Evolutionary conservation across 495 filamentous ascomycete species (phyloP), one percentile per base, ranked within the genome.

Genomic region (Gamarada debralockiae): DNA sequence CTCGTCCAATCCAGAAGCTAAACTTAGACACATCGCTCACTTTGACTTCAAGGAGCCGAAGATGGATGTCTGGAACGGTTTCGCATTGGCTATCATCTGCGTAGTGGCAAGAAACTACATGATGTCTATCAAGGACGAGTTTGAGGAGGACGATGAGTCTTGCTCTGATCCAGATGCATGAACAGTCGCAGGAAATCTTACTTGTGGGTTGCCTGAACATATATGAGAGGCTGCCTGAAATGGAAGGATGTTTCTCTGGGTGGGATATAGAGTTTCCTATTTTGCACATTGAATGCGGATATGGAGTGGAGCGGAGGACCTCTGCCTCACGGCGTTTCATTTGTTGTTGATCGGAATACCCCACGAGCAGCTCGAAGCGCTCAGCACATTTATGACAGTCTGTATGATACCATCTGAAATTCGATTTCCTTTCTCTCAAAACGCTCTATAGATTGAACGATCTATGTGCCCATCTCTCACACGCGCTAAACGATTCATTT

Each of bases 211-310:
- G 29, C 22, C 22, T 43, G 50, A 37, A 2, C 36, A 6, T 18
- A 6, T 7, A 39, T 13, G 36, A n/a, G 22, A 76, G 31, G 86
- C 86, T 58, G 84, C 89, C 15, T 79, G 96, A 8, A 69, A 81
- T 18, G 78, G 76, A 49, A 79, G 72, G 12, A 72, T 79, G 46
- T 75, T 77, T 39, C 97, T 97, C 72, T 80, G 90, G n/a, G 89
- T 39, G 36, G 14, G 14, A 4, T 7, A 6, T 23, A 17, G 40
- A 43, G 20, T 43, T 43, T 7, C 7, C 13, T 43, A 6, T 15
- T 22, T 24, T 17, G 47, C 12, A n/a, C 21, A 15, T 49, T 21
- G 7, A 3, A 3, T 23, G 27, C 25, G 27, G 37, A 39, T 39
- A 6, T 39, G 18, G 31, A 23, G 2, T 23, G 15, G 18, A 50